Conservation (phyloP, 1,284 basidiomycete species). For the Marasmius fiardii region DNA sequence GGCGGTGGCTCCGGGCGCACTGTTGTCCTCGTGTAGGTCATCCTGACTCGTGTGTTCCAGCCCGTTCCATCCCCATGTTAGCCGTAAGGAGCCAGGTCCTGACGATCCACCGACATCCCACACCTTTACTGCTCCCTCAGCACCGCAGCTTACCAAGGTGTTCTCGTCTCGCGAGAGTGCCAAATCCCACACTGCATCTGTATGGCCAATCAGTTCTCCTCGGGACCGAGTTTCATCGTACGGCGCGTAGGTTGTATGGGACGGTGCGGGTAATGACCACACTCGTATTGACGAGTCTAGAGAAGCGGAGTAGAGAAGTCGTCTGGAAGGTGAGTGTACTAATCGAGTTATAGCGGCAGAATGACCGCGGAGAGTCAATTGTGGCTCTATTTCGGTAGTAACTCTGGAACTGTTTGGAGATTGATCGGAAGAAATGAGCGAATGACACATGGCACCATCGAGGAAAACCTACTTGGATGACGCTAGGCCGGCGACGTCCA, state of each 20-base stretch:
- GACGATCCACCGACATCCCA: conserved; percentile 80
- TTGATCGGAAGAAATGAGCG: conserved; percentile 3
- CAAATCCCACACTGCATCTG: conserved; percentile 95
- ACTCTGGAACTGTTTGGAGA: conserved; percentile 46
- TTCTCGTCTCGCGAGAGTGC: conserved; percentile 74
- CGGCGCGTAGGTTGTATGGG: conserved; percentile 83
- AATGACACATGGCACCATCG: conserved; percentile 10
- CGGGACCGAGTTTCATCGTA: conserved; percentile 79
- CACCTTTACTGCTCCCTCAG: conserved; percentile 90
- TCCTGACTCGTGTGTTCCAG: conserved; percentile 52
- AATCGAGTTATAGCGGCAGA: conserved; percentile 89
- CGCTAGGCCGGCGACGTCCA: conserved; percentile 70
- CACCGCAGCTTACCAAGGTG: conserved; percentile 84
- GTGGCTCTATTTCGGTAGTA: conserved; percentile 83
- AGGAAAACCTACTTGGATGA: conserved; percentile 60
- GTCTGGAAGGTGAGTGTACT: conserved; percentile 75
- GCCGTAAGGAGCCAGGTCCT: conserved; percentile 56
- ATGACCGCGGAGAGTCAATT: conserved; percentile 91
- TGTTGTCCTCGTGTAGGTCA: conserved; percentile 45
- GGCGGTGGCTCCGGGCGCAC: conserved; percentile 71
- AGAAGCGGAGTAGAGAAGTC: conserved; percentile 86
- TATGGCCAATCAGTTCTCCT: conserved; percentile 86
- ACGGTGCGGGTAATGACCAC: conserved; percentile 76
- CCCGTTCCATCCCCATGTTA: conserved; percentile 81
- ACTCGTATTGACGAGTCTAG: conserved; percentile 91